A percentile compares a stretch with the other conserved stretches of the same genome.
phyloP scores from a whole-genome alignment of 208 protist species.

The Leishmania tropica region DNA sequence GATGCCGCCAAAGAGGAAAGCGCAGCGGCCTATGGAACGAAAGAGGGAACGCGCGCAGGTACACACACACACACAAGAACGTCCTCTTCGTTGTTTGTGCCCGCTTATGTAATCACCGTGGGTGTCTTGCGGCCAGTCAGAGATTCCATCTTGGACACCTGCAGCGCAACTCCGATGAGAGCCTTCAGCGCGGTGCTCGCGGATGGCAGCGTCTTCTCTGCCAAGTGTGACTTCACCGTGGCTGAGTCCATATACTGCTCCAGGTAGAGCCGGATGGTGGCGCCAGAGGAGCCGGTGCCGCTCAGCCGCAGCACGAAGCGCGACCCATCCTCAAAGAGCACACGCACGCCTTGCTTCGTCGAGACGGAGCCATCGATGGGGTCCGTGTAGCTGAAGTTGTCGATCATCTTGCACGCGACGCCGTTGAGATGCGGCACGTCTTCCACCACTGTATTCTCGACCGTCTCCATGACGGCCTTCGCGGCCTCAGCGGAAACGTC shows the following conservation, averaged over 20 bases:
- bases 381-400: constrained; percentile 97
- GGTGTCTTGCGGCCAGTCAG: constrained; percentile 92
- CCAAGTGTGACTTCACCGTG: constrained; percentile 43
- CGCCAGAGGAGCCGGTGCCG: constrained; percentile 95
- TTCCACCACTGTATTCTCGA: constrained; percentile 30
- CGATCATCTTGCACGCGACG: constrained; percentile 62
- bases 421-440: constrained; percentile 54
- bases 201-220: constrained; percentile 45
- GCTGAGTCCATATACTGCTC: constrained; percentile 93
- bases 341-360: constrained; percentile 92
- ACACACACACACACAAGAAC: not conserved
- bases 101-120: constrained; percentile 95
- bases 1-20: not conserved
- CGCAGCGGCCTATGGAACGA: not conserved
- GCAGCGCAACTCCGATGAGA: constrained; percentile 87
- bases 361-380: constrained; percentile 93
- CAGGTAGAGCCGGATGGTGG: constrained; percentile 97
- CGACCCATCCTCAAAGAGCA: constrained; percentile 95
- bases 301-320: constrained; percentile 96
- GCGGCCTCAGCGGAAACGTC: constrained; percentile 84
- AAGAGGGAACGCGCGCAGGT: not conserved
- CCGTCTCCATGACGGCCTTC: constrained; percentile 83
- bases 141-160: constrained; percentile 79
- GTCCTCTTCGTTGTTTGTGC: not conserved
- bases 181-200: constrained; percentile 67